phyloP scores from a whole-genome alignment of 768 basidiomycete species.

The Lepiota brunneoincarnata region DNA sequence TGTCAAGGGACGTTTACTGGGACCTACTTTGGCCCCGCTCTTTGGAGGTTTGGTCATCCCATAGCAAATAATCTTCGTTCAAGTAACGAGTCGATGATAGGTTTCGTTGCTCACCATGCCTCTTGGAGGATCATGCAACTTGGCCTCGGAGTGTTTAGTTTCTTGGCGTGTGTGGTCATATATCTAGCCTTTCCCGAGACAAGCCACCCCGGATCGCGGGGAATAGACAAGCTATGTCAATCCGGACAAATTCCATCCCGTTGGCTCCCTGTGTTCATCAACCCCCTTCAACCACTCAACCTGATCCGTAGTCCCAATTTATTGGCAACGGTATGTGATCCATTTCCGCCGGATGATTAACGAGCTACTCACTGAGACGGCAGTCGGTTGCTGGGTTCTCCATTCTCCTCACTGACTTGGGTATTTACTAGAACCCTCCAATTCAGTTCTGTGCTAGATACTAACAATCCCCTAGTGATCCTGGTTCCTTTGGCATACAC shows the following conservation, averaged over 20 bases:
- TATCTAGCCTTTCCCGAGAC: constrained; percentile 59
- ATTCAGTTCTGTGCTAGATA: no score
- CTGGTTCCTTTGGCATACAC: constrained; percentile 66
- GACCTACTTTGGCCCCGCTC: constrained; percentile 59
- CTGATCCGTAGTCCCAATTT: constrained; percentile 57
- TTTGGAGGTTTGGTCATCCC: constrained; percentile 38
- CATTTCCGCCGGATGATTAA: background rate
- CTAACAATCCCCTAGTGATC: constrained; percentile 30
- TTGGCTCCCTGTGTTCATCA: constrained; percentile 40
- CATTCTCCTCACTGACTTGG: constrained; percentile 31
- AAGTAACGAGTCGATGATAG: background rate
- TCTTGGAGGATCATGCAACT: constrained; percentile 68
- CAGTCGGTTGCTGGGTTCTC: constrained; percentile 21
- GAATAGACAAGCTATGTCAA: constrained; percentile 49
- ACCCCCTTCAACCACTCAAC: constrained; percentile 47
- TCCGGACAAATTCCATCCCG: constrained; percentile 16
- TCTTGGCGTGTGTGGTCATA: constrained; percentile 39
- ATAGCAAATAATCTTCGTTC: background rate
- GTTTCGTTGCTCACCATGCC: constrained; percentile 20
- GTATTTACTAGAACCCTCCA: constrained; percentile 19
- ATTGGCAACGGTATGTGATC: constrained; percentile 22
- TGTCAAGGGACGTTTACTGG: constrained; percentile 35
- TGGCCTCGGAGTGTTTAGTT: constrained; percentile 37
- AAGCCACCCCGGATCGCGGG: constrained; percentile 54
- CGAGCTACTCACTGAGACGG: no score